These are phyloP conservation scores for Amorphotheca resinae DNA, from an alignment of 495 filamentous ascomycete species.

Conservation along the genomic window DNA sequence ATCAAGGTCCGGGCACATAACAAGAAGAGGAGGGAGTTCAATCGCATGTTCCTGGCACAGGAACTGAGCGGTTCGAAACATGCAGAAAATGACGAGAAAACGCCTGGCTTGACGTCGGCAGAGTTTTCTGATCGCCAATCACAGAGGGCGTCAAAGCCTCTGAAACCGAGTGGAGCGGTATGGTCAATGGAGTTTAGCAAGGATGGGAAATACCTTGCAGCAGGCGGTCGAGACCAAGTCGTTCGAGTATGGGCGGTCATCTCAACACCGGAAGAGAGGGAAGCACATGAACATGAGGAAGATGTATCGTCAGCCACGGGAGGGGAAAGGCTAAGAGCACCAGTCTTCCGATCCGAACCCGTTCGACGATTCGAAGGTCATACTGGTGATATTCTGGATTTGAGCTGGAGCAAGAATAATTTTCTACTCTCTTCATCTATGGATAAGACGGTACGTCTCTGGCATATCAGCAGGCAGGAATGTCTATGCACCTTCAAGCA, in stretches of 20 bases:
- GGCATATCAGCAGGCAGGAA: conserved; percentile 78
- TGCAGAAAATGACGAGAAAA: conserved; percentile 24
- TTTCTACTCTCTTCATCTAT: conserved; percentile 90
- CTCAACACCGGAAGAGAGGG: conserved; percentile 65
- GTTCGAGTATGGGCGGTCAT: conserved; percentile 89
- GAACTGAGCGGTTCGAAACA: conserved; percentile 50
- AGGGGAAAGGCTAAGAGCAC: conserved; percentile 65
- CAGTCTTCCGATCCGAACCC: conserved; percentile 76
- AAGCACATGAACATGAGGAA: conserved; percentile 57
- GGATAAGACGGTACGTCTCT: conserved; percentile 92
- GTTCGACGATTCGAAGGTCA: conserved; percentile 74
- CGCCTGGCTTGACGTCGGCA: conserved; percentile 24
- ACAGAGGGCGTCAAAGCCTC: conserved; percentile 20
- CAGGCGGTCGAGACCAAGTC: conserved; percentile 74
- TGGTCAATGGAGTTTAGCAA: conserved; percentile 92
- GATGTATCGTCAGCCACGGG: conserved; percentile 37
- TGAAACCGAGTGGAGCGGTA: conserved; percentile 45
- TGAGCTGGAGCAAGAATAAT: conserved; percentile 99
- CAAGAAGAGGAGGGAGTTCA: conserved; percentile 75
- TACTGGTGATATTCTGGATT: conserved; percentile 72
- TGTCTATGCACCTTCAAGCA: conserved; percentile 95
- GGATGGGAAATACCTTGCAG: conserved; percentile 83
- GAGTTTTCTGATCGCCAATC: conserved; percentile 26
- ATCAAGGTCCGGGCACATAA: conserved; percentile 71
- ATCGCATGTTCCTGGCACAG: conserved; percentile 82